A percentile compares a stretch with the other conserved stretches of the same genome.
Evolutionary conservation across 2,329 filamentous ascomycete genomes (phyloP).

Genomic region (Monosporascus cannonballus): DNA sequence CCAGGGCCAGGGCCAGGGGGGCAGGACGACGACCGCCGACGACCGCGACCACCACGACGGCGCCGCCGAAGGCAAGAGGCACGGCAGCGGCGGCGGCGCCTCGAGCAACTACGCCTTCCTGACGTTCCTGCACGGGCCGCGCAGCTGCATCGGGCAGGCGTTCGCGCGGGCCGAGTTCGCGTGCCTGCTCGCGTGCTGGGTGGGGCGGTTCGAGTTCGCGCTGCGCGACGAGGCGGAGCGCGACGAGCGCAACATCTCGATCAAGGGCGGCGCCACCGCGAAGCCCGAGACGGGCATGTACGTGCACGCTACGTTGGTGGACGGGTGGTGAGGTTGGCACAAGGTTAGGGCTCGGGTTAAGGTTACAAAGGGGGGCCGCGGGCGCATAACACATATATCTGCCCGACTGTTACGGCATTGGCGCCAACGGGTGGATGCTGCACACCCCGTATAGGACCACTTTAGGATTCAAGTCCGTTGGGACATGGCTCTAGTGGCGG

Average conservation of each 20-base stretch:
- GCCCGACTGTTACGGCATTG: too few species aligned
- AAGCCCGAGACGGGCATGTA: slow-evolving; percentile 67
- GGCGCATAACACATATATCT: too few species aligned
- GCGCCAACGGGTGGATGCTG: too few species aligned
- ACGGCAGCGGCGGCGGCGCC: slow-evolving; percentile 61
- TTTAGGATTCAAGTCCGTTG: too few species aligned
- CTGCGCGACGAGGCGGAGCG: slow-evolving; percentile 52
- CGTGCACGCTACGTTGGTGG: slow-evolving; percentile 60
- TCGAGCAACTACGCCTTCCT: slow-evolving; percentile 70
- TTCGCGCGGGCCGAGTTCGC: slow-evolving; percentile 85
- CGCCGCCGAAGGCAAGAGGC: slow-evolving; percentile 15
- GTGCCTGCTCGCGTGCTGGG: slow-evolving; percentile 69
- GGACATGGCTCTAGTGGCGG: too few species aligned
- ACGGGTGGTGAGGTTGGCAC: slow-evolving; percentile 50
- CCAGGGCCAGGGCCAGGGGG: slow-evolving; percentile 20
- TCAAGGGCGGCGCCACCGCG: slow-evolving; percentile 66
- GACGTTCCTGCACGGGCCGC: slow-evolving; percentile 80
- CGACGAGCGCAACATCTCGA: slow-evolving; percentile 59
- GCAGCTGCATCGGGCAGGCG: slow-evolving; percentile 75
- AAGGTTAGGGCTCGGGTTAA: too few species aligned
- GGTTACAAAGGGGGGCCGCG: too few species aligned
- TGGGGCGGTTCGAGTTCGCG: slow-evolving; percentile 66
- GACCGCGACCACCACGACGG: background rate
- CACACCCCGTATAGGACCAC: too few species aligned
- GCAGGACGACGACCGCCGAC: slow-evolving; percentile 20